Evolutionary conservation across 2,329 filamentous ascomycete genomes (phyloP).

Genomic region (Beauveria sp.): DNA sequence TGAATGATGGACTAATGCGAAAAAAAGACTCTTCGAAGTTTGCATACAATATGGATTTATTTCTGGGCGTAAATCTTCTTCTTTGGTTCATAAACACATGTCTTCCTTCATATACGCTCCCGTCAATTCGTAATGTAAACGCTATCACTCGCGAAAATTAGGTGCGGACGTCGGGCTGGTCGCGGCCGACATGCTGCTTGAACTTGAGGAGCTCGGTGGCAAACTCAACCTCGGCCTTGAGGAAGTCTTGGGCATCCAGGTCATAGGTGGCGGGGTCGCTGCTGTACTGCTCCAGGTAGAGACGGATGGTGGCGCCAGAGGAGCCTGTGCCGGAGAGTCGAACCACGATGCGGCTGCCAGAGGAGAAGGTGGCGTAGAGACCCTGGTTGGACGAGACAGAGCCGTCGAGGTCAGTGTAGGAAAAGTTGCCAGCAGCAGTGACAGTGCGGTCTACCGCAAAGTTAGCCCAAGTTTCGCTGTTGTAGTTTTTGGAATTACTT

Average conservation of each 20-base stretch:
- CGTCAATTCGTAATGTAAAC: background rate
- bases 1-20: too few species aligned
- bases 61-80: background rate
- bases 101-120: background rate
- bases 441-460: slow-evolving; percentile 61
- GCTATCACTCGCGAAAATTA: slow-evolving; percentile 32
- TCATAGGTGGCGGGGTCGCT: slow-evolving; percentile 69
- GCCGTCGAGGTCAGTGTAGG: slow-evolving; percentile 97
- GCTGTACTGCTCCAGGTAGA: slow-evolving; percentile 97
- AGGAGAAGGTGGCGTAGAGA: slow-evolving; percentile 88
- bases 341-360: slow-evolving; percentile 90
- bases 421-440: slow-evolving; percentile 87
- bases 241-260: slow-evolving; percentile 84
- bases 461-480: slow-evolving; percentile 16
- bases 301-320: slow-evolving; percentile 88
- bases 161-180: slow-evolving; percentile 94
- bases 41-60: background rate
- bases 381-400: slow-evolving; percentile 95
- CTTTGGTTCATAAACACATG: background rate
- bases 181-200: slow-evolving; percentile 86
- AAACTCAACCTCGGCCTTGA: slow-evolving; percentile 81
- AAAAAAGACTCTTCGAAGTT: background rate
- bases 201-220: slow-evolving; percentile 82
- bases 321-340: slow-evolving; percentile 92
- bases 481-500: slow-evolving; percentile 19